Conservation (phyloP, 805 yeast species). For the Wickerhamiella alocasiicola region DNA sequence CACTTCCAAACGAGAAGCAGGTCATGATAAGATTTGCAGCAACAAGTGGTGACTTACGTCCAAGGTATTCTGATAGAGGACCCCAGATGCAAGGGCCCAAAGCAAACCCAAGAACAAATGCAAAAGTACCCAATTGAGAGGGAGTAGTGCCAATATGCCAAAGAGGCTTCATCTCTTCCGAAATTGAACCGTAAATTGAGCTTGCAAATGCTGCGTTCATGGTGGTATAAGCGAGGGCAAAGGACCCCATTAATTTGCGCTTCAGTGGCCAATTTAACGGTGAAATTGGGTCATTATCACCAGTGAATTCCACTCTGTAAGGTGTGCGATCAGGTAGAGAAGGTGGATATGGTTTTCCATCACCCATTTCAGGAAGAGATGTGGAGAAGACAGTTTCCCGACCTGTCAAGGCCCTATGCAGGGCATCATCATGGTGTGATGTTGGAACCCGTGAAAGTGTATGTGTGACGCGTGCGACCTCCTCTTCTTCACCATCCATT, state of each 20-base stretch:
- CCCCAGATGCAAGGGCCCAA: slow-evolving; percentile 58
- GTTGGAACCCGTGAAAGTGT: slow-evolving; percentile 1
- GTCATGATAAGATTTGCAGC: slow-evolving; percentile 25
- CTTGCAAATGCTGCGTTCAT: slow-evolving; percentile 38
- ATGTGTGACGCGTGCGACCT: background rate
- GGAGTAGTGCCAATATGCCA: slow-evolving; percentile 55
- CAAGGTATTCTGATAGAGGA: slow-evolving; percentile 41
- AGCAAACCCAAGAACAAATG: slow-evolving; percentile 55
- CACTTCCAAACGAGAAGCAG: slow-evolving; percentile 60
- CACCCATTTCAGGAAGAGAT: slow-evolving; percentile 11
- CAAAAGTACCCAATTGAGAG: slow-evolving; percentile 43
- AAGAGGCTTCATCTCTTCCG: slow-evolving; percentile 34
- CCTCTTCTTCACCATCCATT: background rate
- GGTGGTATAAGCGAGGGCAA: slow-evolving; percentile 15
- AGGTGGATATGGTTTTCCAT: slow-evolving; percentile 11
- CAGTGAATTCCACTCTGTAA: slow-evolving; percentile 12
- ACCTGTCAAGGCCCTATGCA: slow-evolving; percentile 2
- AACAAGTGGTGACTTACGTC: slow-evolving; percentile 41
- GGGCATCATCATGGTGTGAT: slow-evolving; percentile 1
- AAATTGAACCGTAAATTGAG: slow-evolving; percentile 40
- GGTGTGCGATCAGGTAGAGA: slow-evolving; percentile 8
- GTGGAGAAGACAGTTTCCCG: background rate
- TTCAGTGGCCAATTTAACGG: slow-evolving; percentile 11
- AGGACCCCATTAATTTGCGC: background rate
- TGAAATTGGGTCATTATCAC: slow-evolving; percentile 8